Percentiles rank a stretch among this genome's conserved stretches.
phyloP scores from a whole-genome alignment of 345 rosid genomes.

The Firmiana major region DNA sequence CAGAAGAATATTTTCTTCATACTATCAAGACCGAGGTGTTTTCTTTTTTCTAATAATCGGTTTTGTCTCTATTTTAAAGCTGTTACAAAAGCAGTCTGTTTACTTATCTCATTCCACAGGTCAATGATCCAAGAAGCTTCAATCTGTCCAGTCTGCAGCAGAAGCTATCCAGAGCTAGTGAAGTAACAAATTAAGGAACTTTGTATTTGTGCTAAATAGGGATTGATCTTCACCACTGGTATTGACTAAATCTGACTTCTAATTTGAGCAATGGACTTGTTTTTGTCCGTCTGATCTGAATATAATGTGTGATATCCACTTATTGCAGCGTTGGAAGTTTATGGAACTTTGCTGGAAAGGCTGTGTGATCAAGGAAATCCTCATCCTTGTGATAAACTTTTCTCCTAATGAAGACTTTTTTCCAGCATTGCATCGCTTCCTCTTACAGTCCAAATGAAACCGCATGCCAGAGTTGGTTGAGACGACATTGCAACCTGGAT shows the following conservation, averaged over 20 bases:
- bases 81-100: background rate
- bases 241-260: conserved; percentile 5
- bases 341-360: background rate
- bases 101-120: conserved; percentile 31
- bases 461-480: background rate
- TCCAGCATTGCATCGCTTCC: background rate
- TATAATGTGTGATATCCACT: background rate
- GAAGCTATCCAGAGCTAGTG: conserved; percentile 26
- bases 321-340: background rate
- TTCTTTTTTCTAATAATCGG: background rate
- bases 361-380: background rate
- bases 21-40: conserved; percentile 51
- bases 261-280: background rate
- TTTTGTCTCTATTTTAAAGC: background rate
- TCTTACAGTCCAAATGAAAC: background rate
- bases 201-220: background rate
- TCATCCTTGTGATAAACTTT: background rate
- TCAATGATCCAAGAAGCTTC: conserved; percentile 34
- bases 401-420: background rate
- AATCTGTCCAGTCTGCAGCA: conserved; percentile 27
- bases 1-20: conserved; percentile 40
- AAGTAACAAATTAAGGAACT: conserved; percentile 1
- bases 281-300: background rate
- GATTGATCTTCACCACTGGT: background rate
- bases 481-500: background rate